Percentiles rank a stretch among this genome's conserved stretches.
Conservation (phyloP, 192 early-diverging fungal species). For the Irineochytrium annulatum region DNA sequence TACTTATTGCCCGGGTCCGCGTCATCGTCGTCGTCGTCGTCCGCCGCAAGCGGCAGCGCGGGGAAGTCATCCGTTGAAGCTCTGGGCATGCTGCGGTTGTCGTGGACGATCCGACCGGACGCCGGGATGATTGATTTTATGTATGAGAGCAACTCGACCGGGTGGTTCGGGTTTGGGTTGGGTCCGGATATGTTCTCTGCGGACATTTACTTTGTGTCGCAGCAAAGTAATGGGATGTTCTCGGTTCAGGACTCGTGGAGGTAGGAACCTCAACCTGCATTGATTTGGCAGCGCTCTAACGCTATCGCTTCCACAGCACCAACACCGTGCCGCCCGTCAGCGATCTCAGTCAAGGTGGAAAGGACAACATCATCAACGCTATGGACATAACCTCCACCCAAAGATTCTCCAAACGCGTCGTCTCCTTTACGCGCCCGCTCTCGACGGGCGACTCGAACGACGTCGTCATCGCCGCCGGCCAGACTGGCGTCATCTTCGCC, state of each 20-base stretch:
- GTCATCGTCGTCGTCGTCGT: neutral
- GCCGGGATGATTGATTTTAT: constrained; percentile 10
- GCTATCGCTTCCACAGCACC: constrained; percentile 3
- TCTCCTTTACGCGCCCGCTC: constrained; percentile 6
- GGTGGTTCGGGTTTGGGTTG: constrained; percentile 44
- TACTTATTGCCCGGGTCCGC: neutral
- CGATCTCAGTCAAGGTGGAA: constrained; percentile 19
- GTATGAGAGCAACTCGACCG: constrained; percentile 33
- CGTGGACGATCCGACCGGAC: constrained; percentile 15
- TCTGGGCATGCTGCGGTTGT: constrained; percentile 19
- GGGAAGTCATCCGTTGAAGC: constrained; percentile 6
- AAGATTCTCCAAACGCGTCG: constrained; percentile 7
- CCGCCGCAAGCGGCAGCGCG: neutral
- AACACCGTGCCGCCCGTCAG: neutral
- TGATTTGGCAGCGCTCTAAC: neutral
- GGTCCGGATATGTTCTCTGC: constrained; percentile 27
- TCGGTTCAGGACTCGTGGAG: constrained; percentile 30
- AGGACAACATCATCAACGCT: constrained; percentile 15
- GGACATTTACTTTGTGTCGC: constrained; percentile 29
- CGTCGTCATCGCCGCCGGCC: constrained; percentile 10
- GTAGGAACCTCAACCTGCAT: constrained; percentile 6
- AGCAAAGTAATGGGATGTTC: constrained; percentile 9
- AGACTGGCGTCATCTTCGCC: constrained; percentile 32
- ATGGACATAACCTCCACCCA: neutral
- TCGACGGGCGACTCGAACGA: constrained; percentile 20